phyloP scores from a whole-genome alignment of 108 stramenopile genomes.

The Craspedostauros australis region DNA sequence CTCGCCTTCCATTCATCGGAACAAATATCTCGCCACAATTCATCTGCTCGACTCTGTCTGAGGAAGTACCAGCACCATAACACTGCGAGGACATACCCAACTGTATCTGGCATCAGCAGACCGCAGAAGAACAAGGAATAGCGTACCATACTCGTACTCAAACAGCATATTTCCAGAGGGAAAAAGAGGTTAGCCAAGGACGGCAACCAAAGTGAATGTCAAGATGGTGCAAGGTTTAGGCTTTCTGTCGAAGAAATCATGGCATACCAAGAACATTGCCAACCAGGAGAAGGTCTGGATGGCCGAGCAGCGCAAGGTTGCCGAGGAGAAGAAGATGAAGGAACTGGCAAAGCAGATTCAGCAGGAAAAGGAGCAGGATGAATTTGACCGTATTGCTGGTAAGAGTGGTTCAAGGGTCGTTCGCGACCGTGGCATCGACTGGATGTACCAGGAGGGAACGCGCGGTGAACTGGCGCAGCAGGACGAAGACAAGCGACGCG shows the following conservation, averaged over 20 bases:
- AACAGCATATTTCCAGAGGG: too few species aligned
- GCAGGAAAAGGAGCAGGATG: slow-evolving; percentile 88
- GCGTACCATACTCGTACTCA: too few species aligned
- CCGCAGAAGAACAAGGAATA: too few species aligned
- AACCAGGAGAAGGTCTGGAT: slow-evolving; percentile 96
- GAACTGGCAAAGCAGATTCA: slow-evolving; percentile 88
- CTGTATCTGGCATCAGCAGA: too few species aligned
- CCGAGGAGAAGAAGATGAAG: slow-evolving; percentile 68
- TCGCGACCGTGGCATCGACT: slow-evolving; percentile 82
- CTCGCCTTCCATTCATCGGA: too few species aligned
- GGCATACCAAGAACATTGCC: slow-evolving; percentile 87
- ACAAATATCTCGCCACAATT: too few species aligned
- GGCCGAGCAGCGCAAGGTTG: slow-evolving; percentile 83
- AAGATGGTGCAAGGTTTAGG: slow-evolving; percentile 79
- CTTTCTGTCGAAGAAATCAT: slow-evolving; percentile 93
- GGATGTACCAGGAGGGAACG: slow-evolving; percentile 84
- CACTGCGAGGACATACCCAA: too few species aligned
- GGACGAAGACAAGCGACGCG: slow-evolving; percentile 59
- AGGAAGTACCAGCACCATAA: too few species aligned
- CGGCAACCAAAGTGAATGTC: too few species aligned
- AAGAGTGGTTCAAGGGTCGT: slow-evolving; percentile 35
- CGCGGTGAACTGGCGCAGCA: slow-evolving; percentile 33
- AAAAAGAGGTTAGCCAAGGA: too few species aligned
- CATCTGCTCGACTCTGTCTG: too few species aligned
- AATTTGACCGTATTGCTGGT: slow-evolving; percentile 73